Evolutionary conservation across 495 filamentous ascomycete genomes (phyloP).

Genomic region (Thermochaetoides thermophila): DNA sequence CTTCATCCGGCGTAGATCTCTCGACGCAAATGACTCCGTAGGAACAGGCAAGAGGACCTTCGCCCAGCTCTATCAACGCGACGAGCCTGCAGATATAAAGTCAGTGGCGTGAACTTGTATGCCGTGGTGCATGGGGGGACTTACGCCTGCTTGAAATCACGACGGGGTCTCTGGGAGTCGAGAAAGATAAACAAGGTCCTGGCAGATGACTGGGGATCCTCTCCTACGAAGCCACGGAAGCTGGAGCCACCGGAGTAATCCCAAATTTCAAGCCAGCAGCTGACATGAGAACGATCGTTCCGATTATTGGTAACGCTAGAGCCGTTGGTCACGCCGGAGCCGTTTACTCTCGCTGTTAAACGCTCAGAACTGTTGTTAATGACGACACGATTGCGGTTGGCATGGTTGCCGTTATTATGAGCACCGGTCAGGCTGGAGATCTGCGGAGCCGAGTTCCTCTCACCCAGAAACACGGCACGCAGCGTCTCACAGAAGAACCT

Average conservation of each 20-base stretch:
- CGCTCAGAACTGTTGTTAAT: too few relatives aligned
- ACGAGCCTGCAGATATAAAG: conserved; percentile 49
- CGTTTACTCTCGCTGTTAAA: too few relatives aligned
- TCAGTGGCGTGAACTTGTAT: conserved; percentile 7
- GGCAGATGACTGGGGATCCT: conserved; percentile 35
- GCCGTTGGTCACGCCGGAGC: conserved; percentile 2
- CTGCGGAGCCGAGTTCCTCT: conserved; percentile 58
- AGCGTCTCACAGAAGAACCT: conserved; percentile 97
- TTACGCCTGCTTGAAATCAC: conserved; percentile 80
- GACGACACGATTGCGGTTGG: too few relatives aligned
- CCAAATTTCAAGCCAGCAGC: conserved; percentile 70
- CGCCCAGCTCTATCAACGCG: conserved; percentile 78
- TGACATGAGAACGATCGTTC: too few relatives aligned
- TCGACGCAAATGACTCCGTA: conserved; percentile 71
- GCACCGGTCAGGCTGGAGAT: conserved; percentile 66
- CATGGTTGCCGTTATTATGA: conserved; percentile 25
- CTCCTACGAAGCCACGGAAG: conserved; percentile 71
- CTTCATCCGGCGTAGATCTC: conserved; percentile 41
- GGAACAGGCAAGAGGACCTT: conserved; percentile 53
- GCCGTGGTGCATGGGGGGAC: conserved; percentile 16
- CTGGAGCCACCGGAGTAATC: conserved; percentile 71
- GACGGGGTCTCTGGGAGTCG: conserved; percentile 47
- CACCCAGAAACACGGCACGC: conserved; percentile 86
- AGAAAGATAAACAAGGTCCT: conserved; percentile 82
- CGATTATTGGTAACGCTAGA: conserved; percentile 20